Evolutionary conservation across 2,329 filamentous ascomycete species (phyloP).

Genomic region (Paraphoma chrysanthemicola): DNA sequence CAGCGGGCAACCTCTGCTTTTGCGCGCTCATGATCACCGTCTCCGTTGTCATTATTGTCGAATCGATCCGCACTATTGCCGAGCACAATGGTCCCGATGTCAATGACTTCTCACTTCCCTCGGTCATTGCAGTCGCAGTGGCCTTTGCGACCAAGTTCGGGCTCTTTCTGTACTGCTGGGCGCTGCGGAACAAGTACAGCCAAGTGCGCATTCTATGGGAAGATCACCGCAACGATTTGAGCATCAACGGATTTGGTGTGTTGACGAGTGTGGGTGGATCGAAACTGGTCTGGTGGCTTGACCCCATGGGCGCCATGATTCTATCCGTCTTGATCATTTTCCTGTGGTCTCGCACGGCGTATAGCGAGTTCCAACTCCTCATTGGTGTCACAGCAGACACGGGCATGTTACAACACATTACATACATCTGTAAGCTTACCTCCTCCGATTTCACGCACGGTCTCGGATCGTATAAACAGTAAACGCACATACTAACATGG

Average conservation of each 20-base stretch:
- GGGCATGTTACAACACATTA: slow-evolving; percentile 89
- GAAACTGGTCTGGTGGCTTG: slow-evolving; percentile 92
- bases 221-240: slow-evolving; percentile 95
- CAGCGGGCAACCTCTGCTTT: slow-evolving; percentile 93
- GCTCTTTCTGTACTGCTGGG: slow-evolving; percentile 92
- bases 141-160: slow-evolving; percentile 85
- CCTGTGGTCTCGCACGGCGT: slow-evolving; percentile 86
- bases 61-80: slow-evolving; percentile 76
- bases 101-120: slow-evolving; percentile 78
- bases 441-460: too few relatives aligned
- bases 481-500: background rate
- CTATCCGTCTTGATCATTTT: slow-evolving; percentile 78
- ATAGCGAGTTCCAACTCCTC: slow-evolving; percentile 86
- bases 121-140: slow-evolving; percentile 81
- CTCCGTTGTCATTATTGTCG: slow-evolving; percentile 89
- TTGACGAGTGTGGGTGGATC: slow-evolving; percentile 89
- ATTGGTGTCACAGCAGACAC: slow-evolving; percentile 89
- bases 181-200: slow-evolving; percentile 86
- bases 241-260: slow-evolving; percentile 94
- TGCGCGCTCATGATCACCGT: slow-evolving; percentile 96
- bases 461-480: too few relatives aligned
- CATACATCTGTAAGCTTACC: slow-evolving; percentile 75
- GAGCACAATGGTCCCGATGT: slow-evolving; percentile 52
- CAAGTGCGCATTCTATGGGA: slow-evolving; percentile 94
- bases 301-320: slow-evolving; percentile 87